Evolutionary conservation across 1,284 basidiomycete species (phyloP).

Genomic region (Sporisorium exsertum): DNA sequence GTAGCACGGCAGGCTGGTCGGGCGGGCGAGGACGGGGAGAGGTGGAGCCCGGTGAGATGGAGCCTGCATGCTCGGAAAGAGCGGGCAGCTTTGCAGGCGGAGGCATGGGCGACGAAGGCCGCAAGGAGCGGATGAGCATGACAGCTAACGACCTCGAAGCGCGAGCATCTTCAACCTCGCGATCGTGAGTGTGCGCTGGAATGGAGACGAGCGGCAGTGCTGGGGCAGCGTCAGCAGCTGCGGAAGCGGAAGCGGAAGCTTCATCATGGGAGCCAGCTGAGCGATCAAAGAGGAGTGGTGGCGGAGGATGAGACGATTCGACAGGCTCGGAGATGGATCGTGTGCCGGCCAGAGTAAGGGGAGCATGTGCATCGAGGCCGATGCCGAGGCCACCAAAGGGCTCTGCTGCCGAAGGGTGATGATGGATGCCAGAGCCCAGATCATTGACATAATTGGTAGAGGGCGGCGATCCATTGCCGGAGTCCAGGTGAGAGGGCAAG

Average conservation of each 20-base stretch:
- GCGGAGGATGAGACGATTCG: slow-evolving; percentile 10
- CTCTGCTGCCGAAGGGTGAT: background rate
- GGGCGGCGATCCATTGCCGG: slow-evolving; percentile 41
- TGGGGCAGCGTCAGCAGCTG: background rate
- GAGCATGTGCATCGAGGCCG: slow-evolving; percentile 40
- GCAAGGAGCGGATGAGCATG: slow-evolving; percentile 44
- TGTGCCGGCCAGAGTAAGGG: slow-evolving; percentile 8
- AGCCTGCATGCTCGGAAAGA: slow-evolving; percentile 18
- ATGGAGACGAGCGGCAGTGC: slow-evolving; percentile 2
- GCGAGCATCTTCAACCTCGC: slow-evolving; percentile 41
- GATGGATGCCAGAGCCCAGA: slow-evolving; percentile 16
- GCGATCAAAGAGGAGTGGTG: slow-evolving; percentile 25
- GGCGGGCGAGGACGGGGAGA: slow-evolving; percentile 5
- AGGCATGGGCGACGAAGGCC: slow-evolving; percentile 34
- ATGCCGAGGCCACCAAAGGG: slow-evolving; percentile 49
- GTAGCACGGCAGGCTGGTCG: background rate
- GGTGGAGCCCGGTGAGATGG: slow-evolving; percentile 11
- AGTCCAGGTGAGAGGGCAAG: slow-evolving; percentile 23
- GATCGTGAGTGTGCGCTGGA: slow-evolving; percentile 10
- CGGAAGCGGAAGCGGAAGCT: background rate
- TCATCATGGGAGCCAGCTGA: background rate
- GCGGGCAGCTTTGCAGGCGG: slow-evolving; percentile 29
- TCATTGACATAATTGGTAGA: slow-evolving; percentile 50
- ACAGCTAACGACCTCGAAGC: slow-evolving; percentile 39
- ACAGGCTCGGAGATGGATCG: slow-evolving; percentile 5